A percentile compares a stretch with the other conserved stretches of the same genome.
Conservation (phyloP, 2,329 filamentous ascomycete species). For the Colletotrichum tanaceti region DNA sequence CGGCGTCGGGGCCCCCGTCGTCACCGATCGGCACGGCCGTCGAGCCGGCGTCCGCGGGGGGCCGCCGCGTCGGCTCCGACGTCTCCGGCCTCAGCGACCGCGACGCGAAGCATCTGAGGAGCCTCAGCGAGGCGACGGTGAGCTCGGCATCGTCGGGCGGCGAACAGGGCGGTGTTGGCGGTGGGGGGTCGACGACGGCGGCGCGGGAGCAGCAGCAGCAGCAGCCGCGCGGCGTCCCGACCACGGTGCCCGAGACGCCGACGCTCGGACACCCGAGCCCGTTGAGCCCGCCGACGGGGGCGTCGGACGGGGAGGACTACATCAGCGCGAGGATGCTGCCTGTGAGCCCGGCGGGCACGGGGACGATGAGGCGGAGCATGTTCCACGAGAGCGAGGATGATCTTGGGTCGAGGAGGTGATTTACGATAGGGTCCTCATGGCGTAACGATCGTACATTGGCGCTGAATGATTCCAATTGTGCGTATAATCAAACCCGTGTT, state of each 20-base stretch:
- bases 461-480: background rate
- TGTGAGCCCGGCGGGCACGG: slow-evolving; percentile 34
- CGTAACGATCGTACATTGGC: background rate
- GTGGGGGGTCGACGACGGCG: background rate
- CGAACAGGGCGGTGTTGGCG: background rate
- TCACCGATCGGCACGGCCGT: slow-evolving; percentile 20
- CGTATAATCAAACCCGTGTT: too few relatives aligned
- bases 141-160: slow-evolving; percentile 45
- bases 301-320: slow-evolving; percentile 45
- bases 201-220: background rate
- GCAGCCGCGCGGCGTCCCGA: slow-evolving; percentile 19
- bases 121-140: slow-evolving; percentile 56
- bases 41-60: slow-evolving; percentile 24
- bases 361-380: slow-evolving; percentile 52
- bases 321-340: slow-evolving; percentile 41
- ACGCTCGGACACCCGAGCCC: slow-evolving; percentile 34
- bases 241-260: slow-evolving; percentile 35
- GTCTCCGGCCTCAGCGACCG: slow-evolving; percentile 56
- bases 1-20: slow-evolving; percentile 9
- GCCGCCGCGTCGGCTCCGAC: slow-evolving; percentile 50
- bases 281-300: slow-evolving; percentile 46
- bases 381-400: slow-evolving; percentile 58
- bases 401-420: slow-evolving; percentile 29
- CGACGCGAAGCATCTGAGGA: slow-evolving; percentile 54
- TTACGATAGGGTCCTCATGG: background rate